Evolutionary conservation across 257 asterid species (phyloP), one percentile per base, ranked within the genome.

Genomic region (Cordia subcordata): DNA sequence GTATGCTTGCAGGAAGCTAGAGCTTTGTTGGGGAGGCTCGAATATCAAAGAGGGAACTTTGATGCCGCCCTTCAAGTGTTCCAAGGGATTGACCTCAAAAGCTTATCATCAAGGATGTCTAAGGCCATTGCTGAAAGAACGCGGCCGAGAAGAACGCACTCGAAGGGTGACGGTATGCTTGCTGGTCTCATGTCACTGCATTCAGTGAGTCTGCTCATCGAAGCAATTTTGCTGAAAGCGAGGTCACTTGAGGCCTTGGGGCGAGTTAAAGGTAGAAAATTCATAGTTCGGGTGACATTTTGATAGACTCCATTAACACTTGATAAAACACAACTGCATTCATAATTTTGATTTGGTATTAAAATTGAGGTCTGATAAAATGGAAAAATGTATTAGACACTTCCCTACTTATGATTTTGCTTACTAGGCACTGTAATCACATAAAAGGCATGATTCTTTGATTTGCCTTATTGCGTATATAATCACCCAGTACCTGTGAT

Each of bases 21-120:
- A 76, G 98, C 98, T 11, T 74, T 87, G 75, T 45, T 90, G 77
- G 98, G 96, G 66, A 82, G 96, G 70, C 95, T 90, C 50, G 98
- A 90, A 55, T 90, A 80, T 63, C 98, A 90, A 64, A 90, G 87
- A 53, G 98, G 98, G 17, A 90, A 90, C 71, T 87, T 71, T 61
- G 98, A 85, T 77, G 98, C 89, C 21, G 98, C 98, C 51, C 96
- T 90, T 66, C 96, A 87, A 77, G 98, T 90, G 18, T 90, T 90
- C 71, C 91, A 90, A 67, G 98, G 96, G 57, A 90, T 90, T 72
- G 98, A 90, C 64, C 75, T 85, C 37, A 81, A 71, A 61, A 67
- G 80, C 33, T 70, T 90, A 71, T 81, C 96, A 0, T 74, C 88
- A 13, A 85, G 83, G 51, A 83, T 90, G 94, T 77, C 91, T 19